Conservation (phyloP, 768 basidiomycete genomes). For the Gautieria morchelliformis region DNA sequence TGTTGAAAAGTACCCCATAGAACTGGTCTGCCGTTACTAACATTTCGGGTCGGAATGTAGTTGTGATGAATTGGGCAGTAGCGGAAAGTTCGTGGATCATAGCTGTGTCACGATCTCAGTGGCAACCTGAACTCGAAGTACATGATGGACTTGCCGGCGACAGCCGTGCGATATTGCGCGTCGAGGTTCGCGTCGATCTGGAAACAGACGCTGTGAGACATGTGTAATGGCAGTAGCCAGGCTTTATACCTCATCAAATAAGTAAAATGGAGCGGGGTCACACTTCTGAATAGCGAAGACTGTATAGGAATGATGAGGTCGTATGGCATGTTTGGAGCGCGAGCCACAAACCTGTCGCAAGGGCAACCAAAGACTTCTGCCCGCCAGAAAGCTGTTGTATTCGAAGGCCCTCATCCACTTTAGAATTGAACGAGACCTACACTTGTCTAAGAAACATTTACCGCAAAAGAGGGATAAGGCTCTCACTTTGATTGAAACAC, state of each 20-base stretch:
- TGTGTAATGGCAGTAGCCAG: background rate
- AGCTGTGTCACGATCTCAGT: slow-evolving; percentile 28
- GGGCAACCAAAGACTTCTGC: slow-evolving; percentile 93
- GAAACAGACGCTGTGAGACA: background rate
- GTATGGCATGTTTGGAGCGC: background rate
- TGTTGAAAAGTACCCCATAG: slow-evolving; percentile 94
- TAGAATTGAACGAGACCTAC: slow-evolving; percentile 97
- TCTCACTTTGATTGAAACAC: slow-evolving; percentile 84
- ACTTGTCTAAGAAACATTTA: background rate
- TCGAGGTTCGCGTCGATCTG: slow-evolving; percentile 97
- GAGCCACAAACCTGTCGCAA: slow-evolving; percentile 63
- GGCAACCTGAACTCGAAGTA: background rate
- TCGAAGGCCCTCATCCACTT: slow-evolving; percentile 90
- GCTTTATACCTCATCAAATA: slow-evolving; percentile 81
- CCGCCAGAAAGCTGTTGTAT: slow-evolving; percentile 97
- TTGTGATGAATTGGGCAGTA: slow-evolving; percentile 93
- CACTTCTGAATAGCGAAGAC: slow-evolving; percentile 99
- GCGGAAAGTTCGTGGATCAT: slow-evolving; percentile 91
- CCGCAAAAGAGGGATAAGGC: background rate
- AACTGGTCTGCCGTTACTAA: slow-evolving; percentile 92
- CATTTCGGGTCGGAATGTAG: slow-evolving; percentile 98
- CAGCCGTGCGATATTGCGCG: slow-evolving; percentile 94
- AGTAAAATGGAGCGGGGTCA: slow-evolving; percentile 97
- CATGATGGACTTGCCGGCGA: slow-evolving; percentile 60
- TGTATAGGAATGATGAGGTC: slow-evolving; percentile 20